phyloP scores from a whole-genome alignment of 2,329 filamentous ascomycete genomes.

The Xylariaceae sp. region DNA sequence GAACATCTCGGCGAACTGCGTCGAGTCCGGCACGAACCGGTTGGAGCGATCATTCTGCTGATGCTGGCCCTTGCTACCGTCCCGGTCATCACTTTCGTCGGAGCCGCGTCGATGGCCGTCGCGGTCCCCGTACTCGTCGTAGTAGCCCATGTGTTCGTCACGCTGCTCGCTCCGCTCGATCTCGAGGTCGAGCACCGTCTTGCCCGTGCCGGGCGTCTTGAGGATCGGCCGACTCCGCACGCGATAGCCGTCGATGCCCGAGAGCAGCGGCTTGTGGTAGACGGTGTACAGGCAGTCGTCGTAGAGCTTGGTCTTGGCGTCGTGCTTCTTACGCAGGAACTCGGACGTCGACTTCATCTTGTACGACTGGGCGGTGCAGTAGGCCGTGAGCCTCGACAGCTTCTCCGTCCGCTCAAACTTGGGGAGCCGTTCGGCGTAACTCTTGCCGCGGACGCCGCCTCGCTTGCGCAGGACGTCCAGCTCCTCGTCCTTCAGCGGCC shows the following conservation, averaged over 20 bases:
- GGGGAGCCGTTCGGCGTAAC: slow-evolving; percentile 85
- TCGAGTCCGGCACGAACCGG: slow-evolving; percentile 60
- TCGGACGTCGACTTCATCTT: slow-evolving; percentile 82
- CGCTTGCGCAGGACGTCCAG: slow-evolving; percentile 54
- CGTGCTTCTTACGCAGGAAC: slow-evolving; percentile 81
- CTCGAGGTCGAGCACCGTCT: slow-evolving; percentile 86
- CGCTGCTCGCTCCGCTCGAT: slow-evolving; percentile 88
- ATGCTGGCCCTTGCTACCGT: slow-evolving; percentile 22
- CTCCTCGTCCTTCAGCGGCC: slow-evolving; percentile 62
- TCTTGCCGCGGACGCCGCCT: slow-evolving; percentile 65
- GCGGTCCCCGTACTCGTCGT: slow-evolving; percentile 54
- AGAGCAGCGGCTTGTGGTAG: slow-evolving; percentile 83
- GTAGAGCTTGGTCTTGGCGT: slow-evolving; percentile 90
- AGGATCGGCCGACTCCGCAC: slow-evolving; percentile 84
- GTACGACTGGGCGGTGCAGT: slow-evolving; percentile 91
- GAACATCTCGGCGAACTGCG: slow-evolving; percentile 89
- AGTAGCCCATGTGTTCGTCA: slow-evolving; percentile 87
- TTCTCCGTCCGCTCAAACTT: slow-evolving; percentile 84
- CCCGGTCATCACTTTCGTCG: slow-evolving; percentile 6
- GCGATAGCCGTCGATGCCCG: slow-evolving; percentile 78
- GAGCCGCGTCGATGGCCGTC: slow-evolving; percentile 12
- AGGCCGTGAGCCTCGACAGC: slow-evolving; percentile 83
- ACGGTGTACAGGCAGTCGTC: slow-evolving; percentile 96
- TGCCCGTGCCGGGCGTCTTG: slow-evolving; percentile 82
- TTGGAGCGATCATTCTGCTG: slow-evolving; percentile 32